A percentile compares a stretch with the other conserved stretches of the same genome.
These are phyloP conservation scores for Centrapalus pauciflorus DNA, from an alignment of 129 eudicot species.

Conservation along the genomic window DNA sequence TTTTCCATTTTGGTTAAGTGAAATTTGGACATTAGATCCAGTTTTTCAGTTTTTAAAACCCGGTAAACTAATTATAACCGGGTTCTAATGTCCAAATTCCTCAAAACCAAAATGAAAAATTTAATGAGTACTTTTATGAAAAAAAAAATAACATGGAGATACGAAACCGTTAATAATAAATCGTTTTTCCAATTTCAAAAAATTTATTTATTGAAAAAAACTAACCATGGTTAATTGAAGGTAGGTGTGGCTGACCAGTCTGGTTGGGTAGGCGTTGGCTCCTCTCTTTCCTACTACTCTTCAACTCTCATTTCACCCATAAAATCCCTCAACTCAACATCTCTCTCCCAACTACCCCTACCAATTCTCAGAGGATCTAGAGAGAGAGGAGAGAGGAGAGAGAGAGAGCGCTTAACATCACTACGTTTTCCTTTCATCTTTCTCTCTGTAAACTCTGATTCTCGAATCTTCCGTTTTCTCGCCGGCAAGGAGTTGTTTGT, in stretches of 20 bases:
- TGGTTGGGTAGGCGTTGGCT: constrained; percentile 32
- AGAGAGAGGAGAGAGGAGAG: constrained; percentile 39
- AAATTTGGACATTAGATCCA: too few relatives aligned
- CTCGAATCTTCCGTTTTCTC: not conserved
- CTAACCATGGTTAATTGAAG: constrained; percentile 45
- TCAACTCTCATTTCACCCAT: constrained; percentile 13
- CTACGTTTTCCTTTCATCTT: not conserved
- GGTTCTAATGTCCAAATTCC: too few relatives aligned
- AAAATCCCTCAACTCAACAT: constrained; percentile 23
- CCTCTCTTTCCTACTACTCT: constrained; percentile 12
- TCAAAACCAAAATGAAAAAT: too few relatives aligned
- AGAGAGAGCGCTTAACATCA: constrained; percentile 11
- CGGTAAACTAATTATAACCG: too few relatives aligned
- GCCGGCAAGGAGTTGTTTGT: constrained; percentile 1
- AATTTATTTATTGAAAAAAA: not conserved
- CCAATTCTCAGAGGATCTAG: constrained; percentile 22
- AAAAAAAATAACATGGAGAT: too few relatives aligned
- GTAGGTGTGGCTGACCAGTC: constrained; percentile 51
- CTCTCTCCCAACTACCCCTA: constrained; percentile 27
- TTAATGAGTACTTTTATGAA: too few relatives aligned
- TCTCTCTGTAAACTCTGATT: constrained; percentile 28
- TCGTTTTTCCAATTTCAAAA: too few relatives aligned
- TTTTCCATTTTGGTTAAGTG: too few relatives aligned
- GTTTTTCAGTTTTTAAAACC: too few relatives aligned
- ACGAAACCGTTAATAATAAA: too few relatives aligned